These are phyloP conservation scores for Symbiodinium pilosum DNA, from an alignment of 73 alveolate species.

Conservation along the genomic window DNA sequence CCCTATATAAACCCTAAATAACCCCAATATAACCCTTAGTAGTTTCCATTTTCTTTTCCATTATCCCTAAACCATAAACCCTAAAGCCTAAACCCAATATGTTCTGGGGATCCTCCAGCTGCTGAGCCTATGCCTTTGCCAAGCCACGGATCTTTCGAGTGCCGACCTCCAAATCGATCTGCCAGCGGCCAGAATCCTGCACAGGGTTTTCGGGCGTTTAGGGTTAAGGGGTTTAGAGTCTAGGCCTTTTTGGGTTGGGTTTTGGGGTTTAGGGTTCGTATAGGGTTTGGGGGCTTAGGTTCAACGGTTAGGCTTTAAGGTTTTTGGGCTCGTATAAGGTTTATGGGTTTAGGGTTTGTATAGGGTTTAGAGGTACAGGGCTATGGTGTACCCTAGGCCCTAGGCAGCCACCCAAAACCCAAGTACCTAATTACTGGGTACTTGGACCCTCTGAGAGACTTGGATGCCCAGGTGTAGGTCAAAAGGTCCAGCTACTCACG, in stretches of 20 bases:
- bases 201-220: neutral
- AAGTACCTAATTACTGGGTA: too few relatives aligned
- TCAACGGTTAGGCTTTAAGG: neutral
- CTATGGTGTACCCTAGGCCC: too few relatives aligned
- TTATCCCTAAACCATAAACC: neutral
- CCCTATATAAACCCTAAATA: too few relatives aligned
- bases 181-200: constrained; percentile 49
- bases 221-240: neutral
- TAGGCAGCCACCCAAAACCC: too few relatives aligned
- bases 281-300: neutral
- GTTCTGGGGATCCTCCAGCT: neutral
- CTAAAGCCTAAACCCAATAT: neutral
- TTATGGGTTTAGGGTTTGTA: neutral
- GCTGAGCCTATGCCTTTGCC: neutral
- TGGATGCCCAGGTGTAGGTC: too few relatives aligned
- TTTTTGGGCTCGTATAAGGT: too few relatives aligned
- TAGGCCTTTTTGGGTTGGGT: neutral
- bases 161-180: constrained; percentile 17
- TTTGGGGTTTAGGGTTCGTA: neutral
- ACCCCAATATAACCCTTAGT: too few relatives aligned
- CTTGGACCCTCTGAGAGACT: too few relatives aligned
- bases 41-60: too few relatives aligned
- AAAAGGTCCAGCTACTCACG: too few relatives aligned
- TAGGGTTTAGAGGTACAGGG: neutral
- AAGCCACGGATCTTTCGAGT: constrained; percentile 36